phyloP scores from a whole-genome alignment of 192 early-diverging fungal genomes.

The Rhizophagus sp. region DNA sequence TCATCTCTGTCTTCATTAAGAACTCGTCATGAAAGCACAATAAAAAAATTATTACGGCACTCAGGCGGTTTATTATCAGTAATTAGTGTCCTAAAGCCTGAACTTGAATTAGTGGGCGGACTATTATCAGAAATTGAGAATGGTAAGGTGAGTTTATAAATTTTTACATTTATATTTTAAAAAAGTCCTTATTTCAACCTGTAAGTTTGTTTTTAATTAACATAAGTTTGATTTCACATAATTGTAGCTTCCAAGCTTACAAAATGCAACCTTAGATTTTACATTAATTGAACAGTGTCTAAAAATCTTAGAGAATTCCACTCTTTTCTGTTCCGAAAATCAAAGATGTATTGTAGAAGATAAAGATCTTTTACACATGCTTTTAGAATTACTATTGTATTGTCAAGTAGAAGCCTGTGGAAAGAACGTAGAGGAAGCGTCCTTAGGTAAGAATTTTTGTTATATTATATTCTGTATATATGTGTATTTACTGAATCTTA shows the following conservation, averaged over 20 bases:
- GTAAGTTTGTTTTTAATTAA: background rate
- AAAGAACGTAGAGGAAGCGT: background rate
- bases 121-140: conserved; percentile 13
- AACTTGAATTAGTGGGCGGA: background rate
- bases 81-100: conserved; percentile 12
- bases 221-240: background rate
- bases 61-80: conserved; percentile 4
- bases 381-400: conserved; percentile 32
- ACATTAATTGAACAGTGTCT: conserved; percentile 17
- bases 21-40: conserved; percentile 18
- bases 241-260: background rate
- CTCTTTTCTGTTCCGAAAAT: conserved; percentile 23
- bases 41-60: background rate
- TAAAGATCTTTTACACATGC: conserved; percentile 18
- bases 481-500: background rate
- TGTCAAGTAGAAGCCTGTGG: conserved; percentile 25
- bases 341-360: conserved; percentile 24
- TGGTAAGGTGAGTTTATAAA: conserved; percentile 16
- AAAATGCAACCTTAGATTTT: conserved; percentile 1
- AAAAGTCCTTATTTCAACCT: background rate
- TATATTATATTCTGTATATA: background rate
- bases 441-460: background rate
- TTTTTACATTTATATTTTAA: background rate
- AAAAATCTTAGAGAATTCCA: conserved; percentile 7
- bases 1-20: conserved; percentile 2